Base-by-base conservation (phyloP, 2,329 filamentous ascomycete species). In the Ceratocystis variospora region DNA sequence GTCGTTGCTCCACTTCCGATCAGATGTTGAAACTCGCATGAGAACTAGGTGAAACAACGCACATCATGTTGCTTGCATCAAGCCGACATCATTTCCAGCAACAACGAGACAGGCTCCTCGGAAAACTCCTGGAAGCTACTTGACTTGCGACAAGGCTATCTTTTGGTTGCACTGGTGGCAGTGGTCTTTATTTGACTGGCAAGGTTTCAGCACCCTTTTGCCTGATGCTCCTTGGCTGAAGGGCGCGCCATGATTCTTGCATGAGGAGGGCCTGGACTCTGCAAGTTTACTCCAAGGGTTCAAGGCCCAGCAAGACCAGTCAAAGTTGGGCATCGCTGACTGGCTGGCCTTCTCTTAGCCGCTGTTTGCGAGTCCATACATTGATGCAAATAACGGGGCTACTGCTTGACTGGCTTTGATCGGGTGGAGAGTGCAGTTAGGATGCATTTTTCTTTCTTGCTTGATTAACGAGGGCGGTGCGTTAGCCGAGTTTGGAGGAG, bases 381-480 rank as follows among this genome's bases (percentile, higher is more conserved):
- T 41, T 41, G 37, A 41, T 41, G 37, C 3, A 41, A 41, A 41
- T 41, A 10, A 41, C 37, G 37, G 37, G 37, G 37, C 37, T 41
- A 41, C 37, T 41, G 37, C 37, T 41, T 41, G 37, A 3, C 8
- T 41, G 10, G 10, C 46, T 50, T 50, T 50, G 17, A 22, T 31
- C 53, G 10, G 12, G 4, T 57, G 53, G 6, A 57, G 31, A 55
- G 15, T 17, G 7, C 17, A n/a, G 22, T 31, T 15, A 33, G 33
- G 53, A 57, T 57, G 53, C 33, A 57, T 25, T 25, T 2, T 25
- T 25, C 22, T 25, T 25, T 25, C 2, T 25, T 25, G 22, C 22
- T 41, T 41, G 37, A 41, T 57, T 57, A 57, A 17, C 53, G 53
- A 57, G 53, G 53, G 53, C 15, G 53, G 53, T 57, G 53, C 25